A percentile compares a stretch with the other conserved stretches of the same genome.
Evolutionary conservation across 129 eudicot genomes (phyloP).

Genomic region (Logfia minima): DNA sequence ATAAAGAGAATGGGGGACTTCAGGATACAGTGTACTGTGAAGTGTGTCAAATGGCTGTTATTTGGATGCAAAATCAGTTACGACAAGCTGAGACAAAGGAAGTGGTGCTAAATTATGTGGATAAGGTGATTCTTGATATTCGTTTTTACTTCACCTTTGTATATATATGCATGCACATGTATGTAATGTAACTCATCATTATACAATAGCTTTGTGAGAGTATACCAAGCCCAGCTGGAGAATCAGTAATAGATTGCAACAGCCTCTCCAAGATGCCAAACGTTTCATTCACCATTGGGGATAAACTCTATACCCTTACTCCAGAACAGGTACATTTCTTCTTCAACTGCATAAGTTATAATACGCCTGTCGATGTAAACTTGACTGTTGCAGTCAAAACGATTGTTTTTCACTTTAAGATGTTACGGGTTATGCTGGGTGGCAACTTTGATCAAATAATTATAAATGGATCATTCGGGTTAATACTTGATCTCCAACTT

Average conservation of each 20-base stretch:
- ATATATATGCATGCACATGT: not conserved
- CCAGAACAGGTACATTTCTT: constrained; percentile 74
- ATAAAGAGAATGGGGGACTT: constrained; percentile 42
- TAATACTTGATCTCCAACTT: not conserved
- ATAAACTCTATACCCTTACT: constrained; percentile 55
- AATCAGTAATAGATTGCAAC: constrained; percentile 73
- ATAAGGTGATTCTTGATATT: constrained; percentile 48
- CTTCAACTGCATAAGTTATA: constrained; percentile 6
- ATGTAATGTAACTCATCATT: not conserved
- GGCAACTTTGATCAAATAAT: not conserved
- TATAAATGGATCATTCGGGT: not conserved
- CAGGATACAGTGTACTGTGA: constrained; percentile 48
- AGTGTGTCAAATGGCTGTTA: constrained; percentile 79
- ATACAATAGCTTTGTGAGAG: constrained; percentile 71
- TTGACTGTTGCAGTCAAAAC: not conserved
- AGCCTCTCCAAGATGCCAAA: constrained; percentile 58
- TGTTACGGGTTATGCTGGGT: not conserved
- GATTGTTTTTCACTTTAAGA: constrained; percentile 8
- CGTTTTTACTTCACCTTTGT: not conserved
- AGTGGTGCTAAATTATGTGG: constrained; percentile 55
- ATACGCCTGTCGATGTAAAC: not conserved
- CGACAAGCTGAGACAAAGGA: constrained; percentile 59
- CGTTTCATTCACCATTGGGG: constrained; percentile 74
- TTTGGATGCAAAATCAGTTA: constrained; percentile 79
- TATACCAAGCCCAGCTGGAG: constrained; percentile 87